Evolutionary conservation across 257 asterid species (phyloP).

Genomic region (Ilex aquifolium): DNA sequence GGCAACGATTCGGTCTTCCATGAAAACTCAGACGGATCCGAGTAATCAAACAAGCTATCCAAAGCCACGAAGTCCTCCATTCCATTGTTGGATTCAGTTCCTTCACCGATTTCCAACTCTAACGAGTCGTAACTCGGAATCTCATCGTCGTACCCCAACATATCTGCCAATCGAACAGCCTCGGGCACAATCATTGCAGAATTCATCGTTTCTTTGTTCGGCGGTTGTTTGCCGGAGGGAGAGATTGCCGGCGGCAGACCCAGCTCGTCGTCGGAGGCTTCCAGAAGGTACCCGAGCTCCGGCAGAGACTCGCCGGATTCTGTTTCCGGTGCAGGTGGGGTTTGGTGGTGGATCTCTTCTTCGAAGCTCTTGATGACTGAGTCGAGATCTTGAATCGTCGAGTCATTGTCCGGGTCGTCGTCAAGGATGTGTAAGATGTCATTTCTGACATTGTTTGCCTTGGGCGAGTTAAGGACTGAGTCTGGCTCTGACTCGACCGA

Average conservation of each 20-base stretch:
- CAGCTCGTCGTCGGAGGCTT: constrained; percentile 44
- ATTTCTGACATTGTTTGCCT: constrained; percentile 10
- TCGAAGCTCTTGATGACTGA: constrained; percentile 41
- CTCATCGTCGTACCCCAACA: constrained; percentile 18
- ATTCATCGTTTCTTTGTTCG: neutral
- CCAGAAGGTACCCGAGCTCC: constrained; percentile 40
- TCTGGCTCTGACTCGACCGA: neutral
- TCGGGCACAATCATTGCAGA: neutral
- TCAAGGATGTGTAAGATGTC: constrained; percentile 35
- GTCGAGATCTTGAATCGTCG: constrained; percentile 35
- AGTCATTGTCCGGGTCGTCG: constrained; percentile 16
- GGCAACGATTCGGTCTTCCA: constrained; percentile 34
- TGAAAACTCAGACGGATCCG: constrained; percentile 23
- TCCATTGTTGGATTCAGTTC: neutral
- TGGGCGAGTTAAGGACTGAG: constrained; percentile 8
- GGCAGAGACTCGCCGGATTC: constrained; percentile 24
- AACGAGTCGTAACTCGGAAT: constrained; percentile 26
- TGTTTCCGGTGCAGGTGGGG: constrained; percentile 1
- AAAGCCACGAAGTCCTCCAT: constrained; percentile 20
- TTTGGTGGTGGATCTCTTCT: constrained; percentile 32
- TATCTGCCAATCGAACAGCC: constrained; percentile 1
- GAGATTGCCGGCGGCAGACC: constrained; percentile 34
- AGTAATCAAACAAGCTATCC: constrained; percentile 26
- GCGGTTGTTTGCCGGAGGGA: neutral
- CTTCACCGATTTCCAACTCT: constrained; percentile 18